Evolutionary conservation across 2,329 filamentous ascomycete species (phyloP).

Genomic region (Xylariaceae sp.): DNA sequence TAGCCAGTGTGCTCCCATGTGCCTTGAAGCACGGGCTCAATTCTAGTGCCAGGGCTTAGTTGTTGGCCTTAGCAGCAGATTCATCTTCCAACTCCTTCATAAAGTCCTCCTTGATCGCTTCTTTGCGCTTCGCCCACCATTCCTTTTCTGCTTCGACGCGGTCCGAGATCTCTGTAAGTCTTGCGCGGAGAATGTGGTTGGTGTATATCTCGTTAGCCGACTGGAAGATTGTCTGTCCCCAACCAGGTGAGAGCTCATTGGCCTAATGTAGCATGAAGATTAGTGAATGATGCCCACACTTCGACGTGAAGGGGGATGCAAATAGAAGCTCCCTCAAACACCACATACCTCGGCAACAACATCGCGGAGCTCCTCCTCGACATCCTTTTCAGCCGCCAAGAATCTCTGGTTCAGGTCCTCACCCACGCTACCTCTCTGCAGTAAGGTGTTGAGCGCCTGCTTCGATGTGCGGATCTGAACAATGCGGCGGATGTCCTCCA

Average conservation of each 20-base stretch:
- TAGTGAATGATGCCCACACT: background rate
- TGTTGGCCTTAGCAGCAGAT: constrained; percentile 30
- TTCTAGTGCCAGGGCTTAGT: constrained; percentile 61
- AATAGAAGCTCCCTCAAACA: background rate
- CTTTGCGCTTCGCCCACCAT: constrained; percentile 87
- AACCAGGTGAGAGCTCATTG: constrained; percentile 80
- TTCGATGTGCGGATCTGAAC: constrained; percentile 85
- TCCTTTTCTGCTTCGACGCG: constrained; percentile 70
- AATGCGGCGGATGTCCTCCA: constrained; percentile 89
- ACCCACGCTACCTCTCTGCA: constrained; percentile 88
- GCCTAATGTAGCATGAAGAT: constrained; percentile 53
- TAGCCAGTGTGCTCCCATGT: constrained; percentile 45
- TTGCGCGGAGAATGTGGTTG: constrained; percentile 70
- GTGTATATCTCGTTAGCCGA: constrained; percentile 92
- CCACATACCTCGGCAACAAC: constrained; percentile 78
- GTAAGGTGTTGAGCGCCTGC: constrained; percentile 72
- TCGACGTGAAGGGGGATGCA: background rate
- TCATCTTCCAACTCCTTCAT: constrained; percentile 77
- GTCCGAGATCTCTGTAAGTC: constrained; percentile 69
- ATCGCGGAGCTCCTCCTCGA: constrained; percentile 91
- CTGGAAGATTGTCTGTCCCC: constrained; percentile 96
- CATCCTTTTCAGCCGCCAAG: constrained; percentile 87
- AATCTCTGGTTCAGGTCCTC: constrained; percentile 96
- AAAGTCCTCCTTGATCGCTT: constrained; percentile 67
- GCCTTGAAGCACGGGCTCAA: constrained; percentile 59